Base-by-base conservation (phyloP, 2,329 filamentous ascomycete species). In the Ramularia endophylla region DNA sequence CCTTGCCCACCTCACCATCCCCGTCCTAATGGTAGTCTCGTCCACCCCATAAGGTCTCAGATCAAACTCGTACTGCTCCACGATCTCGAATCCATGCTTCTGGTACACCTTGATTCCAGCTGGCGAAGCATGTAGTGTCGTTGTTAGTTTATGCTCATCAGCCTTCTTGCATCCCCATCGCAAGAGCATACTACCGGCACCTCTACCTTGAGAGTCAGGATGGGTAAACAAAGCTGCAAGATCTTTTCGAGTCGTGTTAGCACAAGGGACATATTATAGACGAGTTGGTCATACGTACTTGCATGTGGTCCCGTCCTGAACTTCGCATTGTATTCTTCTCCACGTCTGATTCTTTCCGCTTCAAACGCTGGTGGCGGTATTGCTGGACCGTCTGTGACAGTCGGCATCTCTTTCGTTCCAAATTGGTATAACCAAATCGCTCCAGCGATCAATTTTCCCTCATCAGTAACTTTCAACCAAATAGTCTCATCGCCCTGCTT, bases 161-260 rank as follows among this genome's bases (percentile, higher is more conserved):
- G 66, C 67, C 27, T 60, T 58, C 7, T 60, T 47, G 12, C 64
- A 32, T 2, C 64, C 66, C 60, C 60, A 64, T 13, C 62, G 44
- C 20, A 70, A 33, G 13, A 70, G 44, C 44, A 68, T 48, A 8
- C 35, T 57, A 3, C 54, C 67, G 4, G 30, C 30, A 3, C 30
- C 30, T 9, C 30, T 8, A 16, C 30, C 18, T 11, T 32, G 30
- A 15, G 8, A 32, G 1, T n/a, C 5, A 8, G 30, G 30, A 15
- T 32, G 30, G 3, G 30, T 32, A 15, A 32, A 15, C 9, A 32
- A 17, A 5, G 18, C 30, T 3, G 18, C 30, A 2, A 32, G 30
- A 32, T 32, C 30, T 32, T 16, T 11, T 17, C 28, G 12, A 11
- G 2, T 17, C 13, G 16, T 17, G 15, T 32, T 17, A 32, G 30